Evolutionary conservation across 371 early-diverging fungal species (phyloP).

Genomic region (Mucor velutinosus): DNA sequence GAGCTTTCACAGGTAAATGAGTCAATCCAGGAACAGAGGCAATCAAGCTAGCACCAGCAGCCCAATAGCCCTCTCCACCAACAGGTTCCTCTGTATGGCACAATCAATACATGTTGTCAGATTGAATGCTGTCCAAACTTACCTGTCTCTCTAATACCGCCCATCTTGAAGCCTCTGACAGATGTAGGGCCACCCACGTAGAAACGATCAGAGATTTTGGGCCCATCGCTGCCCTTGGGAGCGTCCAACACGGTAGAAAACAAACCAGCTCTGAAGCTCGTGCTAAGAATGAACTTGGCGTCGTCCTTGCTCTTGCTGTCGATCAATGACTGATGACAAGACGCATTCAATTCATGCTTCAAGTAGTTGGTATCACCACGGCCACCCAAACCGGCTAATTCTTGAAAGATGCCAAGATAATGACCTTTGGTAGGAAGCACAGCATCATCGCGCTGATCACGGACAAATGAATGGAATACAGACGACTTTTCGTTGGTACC

Average conservation of each 20-base stretch:
- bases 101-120: background rate
- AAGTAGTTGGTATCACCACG: slow-evolving; percentile 81
- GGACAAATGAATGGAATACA: slow-evolving; percentile 63
- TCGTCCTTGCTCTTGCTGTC: background rate
- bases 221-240: slow-evolving; percentile 34
- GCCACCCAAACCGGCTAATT: slow-evolving; percentile 59
- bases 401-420: slow-evolving; percentile 54
- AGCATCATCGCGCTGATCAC: slow-evolving; percentile 76
- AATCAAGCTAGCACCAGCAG: slow-evolving; percentile 80
- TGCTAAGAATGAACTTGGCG: slow-evolving; percentile 43
- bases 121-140: slow-evolving; percentile 19
- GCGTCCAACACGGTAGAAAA: slow-evolving; percentile 55
- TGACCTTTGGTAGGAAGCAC: slow-evolving; percentile 76
- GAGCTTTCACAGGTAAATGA: slow-evolving; percentile 71
- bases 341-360: slow-evolving; percentile 72
- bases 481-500: slow-evolving; percentile 84
- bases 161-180: slow-evolving; percentile 85
- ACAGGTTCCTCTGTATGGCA: slow-evolving; percentile 71
- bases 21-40: slow-evolving; percentile 75
- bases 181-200: slow-evolving; percentile 85
- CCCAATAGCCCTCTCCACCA: slow-evolving; percentile 87
- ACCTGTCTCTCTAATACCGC: slow-evolving; percentile 88
- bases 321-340: slow-evolving; percentile 32
- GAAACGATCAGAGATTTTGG: slow-evolving; percentile 76
- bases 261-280: slow-evolving; percentile 55